Conservation (phyloP, 352 stramenopile species). For the Phytopythium helicoides region DNA sequence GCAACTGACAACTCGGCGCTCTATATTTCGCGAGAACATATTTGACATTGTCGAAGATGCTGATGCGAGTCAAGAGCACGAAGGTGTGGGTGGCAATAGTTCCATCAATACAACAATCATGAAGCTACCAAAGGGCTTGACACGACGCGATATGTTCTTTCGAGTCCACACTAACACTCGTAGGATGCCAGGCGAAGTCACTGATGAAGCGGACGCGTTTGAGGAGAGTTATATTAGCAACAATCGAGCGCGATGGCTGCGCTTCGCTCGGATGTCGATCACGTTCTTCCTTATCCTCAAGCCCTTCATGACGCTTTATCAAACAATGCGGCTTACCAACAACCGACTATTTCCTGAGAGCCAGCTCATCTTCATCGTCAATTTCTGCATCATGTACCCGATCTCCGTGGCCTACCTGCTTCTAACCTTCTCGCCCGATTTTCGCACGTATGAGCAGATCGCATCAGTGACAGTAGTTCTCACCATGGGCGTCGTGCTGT, state of each 20-base stretch:
- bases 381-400: conserved; percentile 80
- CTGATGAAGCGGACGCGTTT: conserved; percentile 59
- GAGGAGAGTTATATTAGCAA: conserved; percentile 73
- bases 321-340: conserved; percentile 43
- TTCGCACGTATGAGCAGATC: conserved; percentile 60
- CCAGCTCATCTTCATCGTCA: conserved; percentile 71
- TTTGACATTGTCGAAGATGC: conserved; percentile 79
- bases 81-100: conserved; percentile 14
- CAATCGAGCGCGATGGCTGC: conserved; percentile 64
- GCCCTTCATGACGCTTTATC: conserved; percentile 77
- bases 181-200: conserved; percentile 18
- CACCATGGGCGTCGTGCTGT: conserved; percentile 57
- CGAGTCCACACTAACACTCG: conserved; percentile 32
- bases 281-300: conserved; percentile 67
- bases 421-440: conserved; percentile 63
- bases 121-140: conserved; percentile 69
- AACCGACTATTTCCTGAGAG: conserved; percentile 48
- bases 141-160: conserved; percentile 62
- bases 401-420: conserved; percentile 56
- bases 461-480: conserved; percentile 52
- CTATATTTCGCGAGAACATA: conserved; percentile 64
- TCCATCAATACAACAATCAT: conserved; percentile 61
- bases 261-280: conserved; percentile 66
- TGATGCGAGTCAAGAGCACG: conserved; percentile 28
- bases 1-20: conserved; percentile 27